These are phyloP conservation scores for Blastomyces parvus DNA, from an alignment of 2,329 filamentous ascomycete genomes.

Conservation along the genomic window DNA sequence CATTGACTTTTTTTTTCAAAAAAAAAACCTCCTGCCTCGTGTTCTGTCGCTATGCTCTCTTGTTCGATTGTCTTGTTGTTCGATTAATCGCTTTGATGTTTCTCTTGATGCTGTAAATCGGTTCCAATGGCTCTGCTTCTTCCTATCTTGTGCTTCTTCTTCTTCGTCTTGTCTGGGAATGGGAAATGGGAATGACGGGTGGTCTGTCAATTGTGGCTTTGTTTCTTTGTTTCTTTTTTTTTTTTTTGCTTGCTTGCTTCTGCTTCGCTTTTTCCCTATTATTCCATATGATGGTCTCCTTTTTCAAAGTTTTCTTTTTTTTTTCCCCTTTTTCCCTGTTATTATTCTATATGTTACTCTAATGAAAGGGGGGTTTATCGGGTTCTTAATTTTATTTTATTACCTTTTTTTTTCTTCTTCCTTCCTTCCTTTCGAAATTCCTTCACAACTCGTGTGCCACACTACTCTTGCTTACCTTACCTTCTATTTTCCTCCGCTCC, in stretches of 20 bases:
- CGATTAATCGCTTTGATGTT: neutral
- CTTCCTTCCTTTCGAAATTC: neutral
- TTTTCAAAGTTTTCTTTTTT: no score
- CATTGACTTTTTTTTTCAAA: conserved; percentile 4
- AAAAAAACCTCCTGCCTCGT: neutral
- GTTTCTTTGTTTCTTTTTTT: neutral
- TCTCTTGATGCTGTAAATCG: neutral
- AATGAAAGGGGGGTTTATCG: conserved; percentile 2
- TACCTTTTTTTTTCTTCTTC: no score
- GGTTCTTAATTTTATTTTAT: neutral
- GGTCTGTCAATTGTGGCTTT: conserved; percentile 7
- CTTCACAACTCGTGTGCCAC: neutral
- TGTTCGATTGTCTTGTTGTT: no score
- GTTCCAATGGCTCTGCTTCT: conserved; percentile 1
- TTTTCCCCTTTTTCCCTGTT: no score
- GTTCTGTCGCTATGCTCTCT: neutral
- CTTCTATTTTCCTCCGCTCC: neutral
- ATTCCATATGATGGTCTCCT: neutral
- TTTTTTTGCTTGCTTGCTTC: neutral
- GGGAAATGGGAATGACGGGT: conserved; percentile 11
- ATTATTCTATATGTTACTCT: no score
- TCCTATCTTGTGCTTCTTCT: neutral
- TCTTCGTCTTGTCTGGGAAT: conserved; percentile 8
- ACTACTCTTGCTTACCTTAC: neutral
- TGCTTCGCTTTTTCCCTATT: neutral